These are phyloP conservation scores for Blastocystis sp. DNA, from an alignment of 352 stramenopile genomes.

Conservation along the genomic window DNA sequence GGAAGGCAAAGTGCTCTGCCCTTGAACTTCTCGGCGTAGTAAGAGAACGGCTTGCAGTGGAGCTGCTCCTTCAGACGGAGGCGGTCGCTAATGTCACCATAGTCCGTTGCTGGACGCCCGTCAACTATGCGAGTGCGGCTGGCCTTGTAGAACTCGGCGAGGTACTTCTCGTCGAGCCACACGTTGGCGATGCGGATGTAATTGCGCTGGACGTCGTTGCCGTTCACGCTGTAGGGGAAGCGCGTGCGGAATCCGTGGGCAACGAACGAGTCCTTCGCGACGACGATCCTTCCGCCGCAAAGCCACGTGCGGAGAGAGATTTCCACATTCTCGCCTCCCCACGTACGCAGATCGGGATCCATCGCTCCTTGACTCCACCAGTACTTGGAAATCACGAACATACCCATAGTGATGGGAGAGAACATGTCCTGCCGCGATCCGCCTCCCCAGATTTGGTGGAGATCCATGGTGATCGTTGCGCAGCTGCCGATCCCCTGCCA, in stretches of 20 bases:
- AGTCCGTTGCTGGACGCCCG: constrained; percentile 36
- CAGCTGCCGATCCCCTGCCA: constrained; percentile 2
- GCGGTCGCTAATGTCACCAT: constrained; percentile 46
- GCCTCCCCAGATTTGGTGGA: constrained; percentile 13
- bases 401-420: constrained; percentile 33
- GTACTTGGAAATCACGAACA: neutral
- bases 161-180: constrained; percentile 35
- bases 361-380: constrained; percentile 37
- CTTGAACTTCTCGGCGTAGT: constrained; percentile 18
- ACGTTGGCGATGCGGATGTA: constrained; percentile 51
- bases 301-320: constrained; percentile 43
- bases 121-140: neutral
- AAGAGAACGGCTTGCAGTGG: constrained; percentile 36
- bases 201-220: constrained; percentile 49
- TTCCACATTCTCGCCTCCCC: constrained; percentile 62
- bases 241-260: neutral
- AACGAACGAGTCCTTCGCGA: constrained; percentile 29
- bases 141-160: constrained; percentile 6
- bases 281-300: constrained; percentile 36
- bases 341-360: constrained; percentile 5
- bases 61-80: constrained; percentile 10
- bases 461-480: neutral
- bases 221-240: constrained; percentile 66
- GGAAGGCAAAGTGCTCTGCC: constrained; percentile 6
- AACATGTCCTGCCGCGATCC: neutral